Conservation (phyloP, 2,329 filamentous ascomycete species). For the Nemania sp. region DNA sequence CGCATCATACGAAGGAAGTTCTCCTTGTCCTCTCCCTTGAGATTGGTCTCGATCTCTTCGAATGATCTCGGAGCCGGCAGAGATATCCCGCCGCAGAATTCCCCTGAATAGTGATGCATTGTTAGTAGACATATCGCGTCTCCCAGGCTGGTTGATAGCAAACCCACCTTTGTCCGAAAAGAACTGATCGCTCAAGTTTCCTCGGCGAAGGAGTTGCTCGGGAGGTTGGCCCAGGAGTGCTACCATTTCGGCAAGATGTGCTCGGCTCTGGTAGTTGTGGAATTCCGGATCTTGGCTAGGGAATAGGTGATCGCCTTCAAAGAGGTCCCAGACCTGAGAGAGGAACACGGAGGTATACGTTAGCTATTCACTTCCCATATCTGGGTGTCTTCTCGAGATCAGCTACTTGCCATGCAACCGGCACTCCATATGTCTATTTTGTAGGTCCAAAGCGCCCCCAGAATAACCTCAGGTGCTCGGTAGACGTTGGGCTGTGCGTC, state of each 20-base stretch:
- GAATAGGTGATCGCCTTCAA: not conserved
- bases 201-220: too few species aligned
- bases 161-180: not conserved
- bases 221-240: not conserved
- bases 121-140: too few species aligned
- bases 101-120: too few species aligned
- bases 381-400: not conserved
- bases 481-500: not conserved
- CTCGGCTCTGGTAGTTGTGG: not conserved
- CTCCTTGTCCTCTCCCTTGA: too few species aligned
- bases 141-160: too few species aligned
- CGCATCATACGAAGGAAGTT: too few species aligned
- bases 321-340: conserved; percentile 2
- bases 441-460: not conserved
- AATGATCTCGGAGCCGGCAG: too few species aligned
- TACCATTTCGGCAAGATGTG: not conserved
- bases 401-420: not conserved
- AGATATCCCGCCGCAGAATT: too few species aligned
- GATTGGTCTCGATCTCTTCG: too few species aligned
- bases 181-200: too few species aligned
- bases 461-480: not conserved
- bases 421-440: not conserved
- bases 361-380: not conserved
- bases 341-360: too few species aligned
- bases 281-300: not conserved